phyloP scores from a whole-genome alignment of 768 basidiomycete species.

The Harrya chromipes region DNA sequence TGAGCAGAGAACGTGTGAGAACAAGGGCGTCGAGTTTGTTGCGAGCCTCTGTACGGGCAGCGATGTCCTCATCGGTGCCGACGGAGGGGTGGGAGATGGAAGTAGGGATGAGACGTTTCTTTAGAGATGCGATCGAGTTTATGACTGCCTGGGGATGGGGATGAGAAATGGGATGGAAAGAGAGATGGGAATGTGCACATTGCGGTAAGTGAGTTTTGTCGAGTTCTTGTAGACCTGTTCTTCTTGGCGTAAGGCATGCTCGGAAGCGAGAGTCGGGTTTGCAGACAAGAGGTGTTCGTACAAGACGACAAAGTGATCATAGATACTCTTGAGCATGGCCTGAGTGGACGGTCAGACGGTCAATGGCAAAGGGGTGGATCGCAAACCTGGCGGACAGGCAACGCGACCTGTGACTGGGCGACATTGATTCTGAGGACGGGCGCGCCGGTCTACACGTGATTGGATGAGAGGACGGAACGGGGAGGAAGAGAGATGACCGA shows the following conservation, averaged over 20 bases:
- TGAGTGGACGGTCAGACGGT: conserved; percentile 25
- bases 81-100: conserved; percentile 65
- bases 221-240: conserved; percentile 72
- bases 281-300: conserved; percentile 55
- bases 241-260: conserved; percentile 82
- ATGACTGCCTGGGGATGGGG: conserved; percentile 44
- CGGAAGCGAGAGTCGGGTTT: conserved; percentile 62
- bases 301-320: conserved; percentile 67
- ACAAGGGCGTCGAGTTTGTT: conserved; percentile 52
- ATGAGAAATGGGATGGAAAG: conserved; percentile 8
- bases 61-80: conserved; percentile 68
- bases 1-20: conserved; percentile 51
- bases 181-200: conserved; percentile 44
- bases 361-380: background rate
- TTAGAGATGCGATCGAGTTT: conserved; percentile 47
- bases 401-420: conserved; percentile 64
- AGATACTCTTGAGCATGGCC: conserved; percentile 73
- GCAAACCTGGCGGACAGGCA: conserved; percentile 71
- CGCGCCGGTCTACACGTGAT: conserved; percentile 45
- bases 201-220: conserved; percentile 78
- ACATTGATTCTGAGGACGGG: conserved; percentile 67
- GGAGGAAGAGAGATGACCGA: conserved; percentile 8
- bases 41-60: conserved; percentile 50
- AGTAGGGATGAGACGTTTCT: conserved; percentile 53
- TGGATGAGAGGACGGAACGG: background rate